These are phyloP conservation scores for Apocynum venetum DNA, from an alignment of 257 asterid species.

Conservation along the genomic window DNA sequence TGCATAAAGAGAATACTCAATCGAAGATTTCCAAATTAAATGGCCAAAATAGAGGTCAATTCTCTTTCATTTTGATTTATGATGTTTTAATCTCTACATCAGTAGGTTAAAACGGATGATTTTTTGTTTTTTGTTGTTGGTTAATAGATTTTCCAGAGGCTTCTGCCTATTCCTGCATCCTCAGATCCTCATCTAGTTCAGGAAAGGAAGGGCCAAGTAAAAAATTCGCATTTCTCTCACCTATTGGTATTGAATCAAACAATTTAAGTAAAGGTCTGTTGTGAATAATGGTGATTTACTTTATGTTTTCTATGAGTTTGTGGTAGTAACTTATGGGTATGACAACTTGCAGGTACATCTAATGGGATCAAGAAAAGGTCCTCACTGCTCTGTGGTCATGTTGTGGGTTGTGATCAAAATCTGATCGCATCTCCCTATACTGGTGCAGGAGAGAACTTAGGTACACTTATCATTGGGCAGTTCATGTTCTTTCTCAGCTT, in stretches of 20 bases:
- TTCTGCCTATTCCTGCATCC: conserved; percentile 23
- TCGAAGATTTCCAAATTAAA: conserved; percentile 20
- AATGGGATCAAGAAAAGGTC: conserved; percentile 25
- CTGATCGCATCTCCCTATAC: conserved; percentile 26
- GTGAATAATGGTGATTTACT: conserved; percentile 8
- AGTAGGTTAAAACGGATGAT: background rate
- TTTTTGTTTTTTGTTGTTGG: background rate
- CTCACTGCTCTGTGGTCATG: conserved; percentile 26
- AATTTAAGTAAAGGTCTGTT: conserved; percentile 31
- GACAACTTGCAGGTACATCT: conserved; percentile 41
- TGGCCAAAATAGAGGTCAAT: conserved; percentile 36
- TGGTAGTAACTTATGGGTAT: conserved; percentile 1
- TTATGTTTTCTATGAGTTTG: conserved; percentile 16
- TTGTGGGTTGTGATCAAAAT: conserved; percentile 36
- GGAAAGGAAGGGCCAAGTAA: conserved; percentile 34
- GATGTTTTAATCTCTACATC: background rate
- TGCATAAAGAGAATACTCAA: conserved; percentile 25
- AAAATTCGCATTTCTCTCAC: conserved; percentile 32
- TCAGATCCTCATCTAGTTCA: conserved; percentile 28
- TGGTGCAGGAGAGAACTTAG: conserved; percentile 33
- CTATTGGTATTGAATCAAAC: conserved; percentile 20
- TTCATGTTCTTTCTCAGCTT: conserved; percentile 13
- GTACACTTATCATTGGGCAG: conserved; percentile 31
- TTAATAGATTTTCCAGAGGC: conserved; percentile 30
- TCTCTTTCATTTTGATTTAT: conserved; percentile 5